These are phyloP conservation scores for Tolypocladium endophyticum DNA, from an alignment of 2,329 filamentous ascomycete genomes.

Conservation along the genomic window DNA sequence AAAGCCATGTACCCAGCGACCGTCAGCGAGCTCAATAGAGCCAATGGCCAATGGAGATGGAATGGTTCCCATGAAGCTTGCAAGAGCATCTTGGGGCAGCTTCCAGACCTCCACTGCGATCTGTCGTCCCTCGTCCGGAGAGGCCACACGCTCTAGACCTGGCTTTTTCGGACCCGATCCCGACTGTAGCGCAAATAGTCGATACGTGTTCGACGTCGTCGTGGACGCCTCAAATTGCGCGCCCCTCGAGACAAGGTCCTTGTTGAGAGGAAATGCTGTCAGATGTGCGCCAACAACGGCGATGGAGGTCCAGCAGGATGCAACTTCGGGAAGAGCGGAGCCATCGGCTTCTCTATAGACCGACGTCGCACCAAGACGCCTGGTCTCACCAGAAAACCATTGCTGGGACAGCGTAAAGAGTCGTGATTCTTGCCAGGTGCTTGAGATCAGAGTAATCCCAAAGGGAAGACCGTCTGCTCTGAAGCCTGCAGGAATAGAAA, in stretches of 20 bases:
- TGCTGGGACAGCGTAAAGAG: conserved; percentile 17
- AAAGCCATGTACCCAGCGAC: conserved; percentile 23
- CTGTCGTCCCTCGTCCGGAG: conserved; percentile 9
- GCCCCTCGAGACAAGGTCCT: conserved; percentile 19
- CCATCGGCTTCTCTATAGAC: conserved; percentile 1
- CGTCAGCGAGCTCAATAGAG: conserved; percentile 21
- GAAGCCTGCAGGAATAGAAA: conserved; percentile 41
- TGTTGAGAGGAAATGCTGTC: conserved; percentile 21
- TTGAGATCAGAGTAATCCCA: conserved; percentile 25
- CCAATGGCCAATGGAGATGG: conserved; percentile 23
- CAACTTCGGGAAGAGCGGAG: not conserved
- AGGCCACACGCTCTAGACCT: conserved; percentile 16
- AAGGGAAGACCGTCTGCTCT: conserved; percentile 24
- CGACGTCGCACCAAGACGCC: conserved; percentile 17
- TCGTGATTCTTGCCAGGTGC: conserved; percentile 21
- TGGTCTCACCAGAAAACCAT: conserved; percentile 12
- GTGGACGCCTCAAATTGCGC: conserved; percentile 14
- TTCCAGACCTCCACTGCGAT: conserved; percentile 26
- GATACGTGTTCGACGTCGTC: conserved; percentile 18
- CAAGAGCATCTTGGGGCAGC: conserved; percentile 16
- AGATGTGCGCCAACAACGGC: conserved; percentile 25
- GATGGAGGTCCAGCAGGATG: conserved; percentile 6
- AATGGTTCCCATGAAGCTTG: conserved; percentile 21
- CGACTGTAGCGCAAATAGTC: conserved; percentile 15
- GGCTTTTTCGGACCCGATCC: conserved; percentile 15